Evolutionary conservation across 805 yeast species (phyloP), one percentile per base, ranked within the genome.

Genomic region (Maudiozyma bulderi): DNA sequence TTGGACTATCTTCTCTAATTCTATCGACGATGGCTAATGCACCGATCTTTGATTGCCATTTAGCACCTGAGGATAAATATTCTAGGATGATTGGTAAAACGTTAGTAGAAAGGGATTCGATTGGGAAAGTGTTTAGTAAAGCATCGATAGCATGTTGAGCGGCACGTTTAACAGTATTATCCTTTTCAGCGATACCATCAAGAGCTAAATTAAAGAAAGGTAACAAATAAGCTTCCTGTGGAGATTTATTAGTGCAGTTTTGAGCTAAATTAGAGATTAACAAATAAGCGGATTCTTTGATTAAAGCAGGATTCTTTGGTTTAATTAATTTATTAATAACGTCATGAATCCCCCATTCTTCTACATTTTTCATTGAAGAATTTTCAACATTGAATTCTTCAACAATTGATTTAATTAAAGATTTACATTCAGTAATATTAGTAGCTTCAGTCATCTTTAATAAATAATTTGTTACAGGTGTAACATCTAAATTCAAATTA

Each of bases 1-100:
- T 79, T 50, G 96, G 93, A 41, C 84, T 81, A 45, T 85, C 88
- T 53, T 79, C 87, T 51, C 85, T 74, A 49, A 90, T 75, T 62
- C 75, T 81, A 64, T 89, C 95, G 49, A 90, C 69, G 6, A 81
- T 61, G 56, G 77, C 80, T 62, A 91, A 74, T 47, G 93, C 91
- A 14, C 84, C 95, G 41, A 86, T 59, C 67, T 91, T 91, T 45
- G 88, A 77, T 67, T 87, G 93, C 95, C 96, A 90, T 69, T 90
- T 91, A 43, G 96, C 95, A 58, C 68, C 66, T 48, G 95, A 80
- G 2, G 90, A 80, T 57, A 91, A 75, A 65, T 85, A 89, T 5
- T 58, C 65, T 52, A 86, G 66, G 34, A 89, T 63, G 49, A 70
- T 74, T 49, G 83, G 79, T 45, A 91, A 64, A 35, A 90, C 74